Evolutionary conservation across 129 eudicot species (phyloP).

Genomic region (Centella asiatica): DNA sequence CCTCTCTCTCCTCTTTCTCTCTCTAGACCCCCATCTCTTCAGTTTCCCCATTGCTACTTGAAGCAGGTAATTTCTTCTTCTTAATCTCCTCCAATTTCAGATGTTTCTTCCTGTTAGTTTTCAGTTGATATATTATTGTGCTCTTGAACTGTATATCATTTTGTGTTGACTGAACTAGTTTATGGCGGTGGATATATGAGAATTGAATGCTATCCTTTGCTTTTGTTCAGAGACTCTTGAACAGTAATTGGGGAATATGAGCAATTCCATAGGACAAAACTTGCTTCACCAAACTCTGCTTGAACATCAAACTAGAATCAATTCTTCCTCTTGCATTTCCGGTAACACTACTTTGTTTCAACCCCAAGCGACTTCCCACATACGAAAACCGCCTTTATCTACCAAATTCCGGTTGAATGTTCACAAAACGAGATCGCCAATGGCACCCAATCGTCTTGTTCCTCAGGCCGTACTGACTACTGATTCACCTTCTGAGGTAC

Average conservation of each 20-base stretch:
- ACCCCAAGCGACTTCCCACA: conserved; percentile 42
- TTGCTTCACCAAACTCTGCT: conserved; percentile 42
- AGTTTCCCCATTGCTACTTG: neutral
- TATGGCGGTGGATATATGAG: neutral
- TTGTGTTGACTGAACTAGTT: neutral
- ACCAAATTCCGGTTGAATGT: conserved; percentile 35
- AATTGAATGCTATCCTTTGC: neutral
- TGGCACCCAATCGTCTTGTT: conserved; percentile 31
- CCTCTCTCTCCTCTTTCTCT: conserved; percentile 10
- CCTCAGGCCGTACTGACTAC: conserved; percentile 59
- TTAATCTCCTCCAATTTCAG: neutral
- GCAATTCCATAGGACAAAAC: conserved; percentile 58
- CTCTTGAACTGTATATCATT: no score
- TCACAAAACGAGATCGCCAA: conserved; percentile 26
- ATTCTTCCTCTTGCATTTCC: conserved; percentile 27
- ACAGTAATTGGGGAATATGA: conserved; percentile 39
- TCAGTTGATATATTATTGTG: no score
- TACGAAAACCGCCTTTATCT: conserved; percentile 37
- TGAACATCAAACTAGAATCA: conserved; percentile 49
- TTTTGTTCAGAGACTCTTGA: conserved; percentile 17
- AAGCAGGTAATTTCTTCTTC: conserved; percentile 8
- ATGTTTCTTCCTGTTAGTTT: no score
- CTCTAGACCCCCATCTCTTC: conserved; percentile 1
- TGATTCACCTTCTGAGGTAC: conserved; percentile 60
- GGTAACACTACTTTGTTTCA: conserved; percentile 39